Evolutionary conservation across 2,329 filamentous ascomycete species (phyloP).

Genomic region (Xylaria polymorpha): DNA sequence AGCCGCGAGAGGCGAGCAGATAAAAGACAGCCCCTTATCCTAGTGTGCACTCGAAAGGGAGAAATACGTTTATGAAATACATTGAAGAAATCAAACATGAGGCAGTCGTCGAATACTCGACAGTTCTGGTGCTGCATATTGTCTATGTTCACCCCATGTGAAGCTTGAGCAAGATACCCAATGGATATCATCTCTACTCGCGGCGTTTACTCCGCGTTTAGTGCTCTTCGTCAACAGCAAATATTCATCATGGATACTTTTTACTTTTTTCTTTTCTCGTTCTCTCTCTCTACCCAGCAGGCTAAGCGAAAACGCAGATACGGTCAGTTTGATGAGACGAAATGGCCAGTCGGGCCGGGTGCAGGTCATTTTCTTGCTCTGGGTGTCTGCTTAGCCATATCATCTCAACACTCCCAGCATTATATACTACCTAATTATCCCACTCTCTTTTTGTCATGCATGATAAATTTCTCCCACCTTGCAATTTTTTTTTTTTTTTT

Average conservation of each 20-base stretch:
- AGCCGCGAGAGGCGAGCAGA: background rate
- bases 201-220: background rate
- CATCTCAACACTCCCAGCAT: slow-evolving; percentile 1
- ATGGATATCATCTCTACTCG: background rate
- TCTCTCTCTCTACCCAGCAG: background rate
- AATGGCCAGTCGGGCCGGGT: background rate
- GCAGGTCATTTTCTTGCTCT: background rate
- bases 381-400: slow-evolving; percentile 6
- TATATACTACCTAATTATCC: background rate
- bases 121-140: background rate
- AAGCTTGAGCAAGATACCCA: background rate
- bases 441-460: background rate
- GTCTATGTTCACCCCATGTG: background rate
- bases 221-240: background rate
- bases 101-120: slow-evolving; percentile 8
- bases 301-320: background rate
- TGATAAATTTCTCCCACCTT: background rate
- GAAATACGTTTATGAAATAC: slow-evolving; percentile 10
- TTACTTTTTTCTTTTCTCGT: background rate
- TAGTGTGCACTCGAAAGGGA: slow-evolving; percentile 1
- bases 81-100: slow-evolving; percentile 13
- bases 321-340: background rate
- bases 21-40: background rate
- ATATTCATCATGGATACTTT: background rate
- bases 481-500: background rate